These are phyloP conservation scores for Saturnispora zaruensis DNA, from an alignment of 805 yeast genomes.

Conservation along the genomic window DNA sequence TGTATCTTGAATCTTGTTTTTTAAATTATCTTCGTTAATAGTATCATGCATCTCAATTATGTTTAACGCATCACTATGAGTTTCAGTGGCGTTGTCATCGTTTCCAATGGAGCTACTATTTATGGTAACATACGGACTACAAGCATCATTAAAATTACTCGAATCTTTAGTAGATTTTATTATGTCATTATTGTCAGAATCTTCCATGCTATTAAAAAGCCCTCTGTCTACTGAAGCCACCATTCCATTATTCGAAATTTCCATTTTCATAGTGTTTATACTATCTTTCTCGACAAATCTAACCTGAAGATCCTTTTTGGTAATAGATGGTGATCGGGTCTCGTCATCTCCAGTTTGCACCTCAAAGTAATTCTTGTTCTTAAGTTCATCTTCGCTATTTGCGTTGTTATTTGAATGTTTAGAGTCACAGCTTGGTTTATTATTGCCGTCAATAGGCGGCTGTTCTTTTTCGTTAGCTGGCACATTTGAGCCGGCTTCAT, in stretches of 20 bases:
- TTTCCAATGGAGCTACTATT: too few relatives aligned
- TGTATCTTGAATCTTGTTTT: background rate
- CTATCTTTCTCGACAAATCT: background rate
- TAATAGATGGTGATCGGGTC: background rate
- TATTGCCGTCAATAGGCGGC: background rate
- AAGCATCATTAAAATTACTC: background rate
- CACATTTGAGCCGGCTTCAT: background rate
- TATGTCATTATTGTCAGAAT: too few relatives aligned
- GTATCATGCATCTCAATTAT: background rate
- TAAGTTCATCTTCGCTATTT: background rate
- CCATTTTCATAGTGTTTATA: background rate
- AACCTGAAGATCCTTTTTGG: too few relatives aligned
- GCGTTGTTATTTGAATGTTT: background rate
- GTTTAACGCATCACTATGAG: too few relatives aligned
- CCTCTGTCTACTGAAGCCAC: background rate
- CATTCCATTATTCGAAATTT: background rate
- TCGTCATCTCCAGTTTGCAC: background rate
- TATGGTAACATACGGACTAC: background rate
- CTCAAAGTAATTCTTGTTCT: background rate
- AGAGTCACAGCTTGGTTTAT: background rate
- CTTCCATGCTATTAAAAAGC: too few relatives aligned
- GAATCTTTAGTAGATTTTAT: background rate
- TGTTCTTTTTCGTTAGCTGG: background rate
- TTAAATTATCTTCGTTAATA: background rate
- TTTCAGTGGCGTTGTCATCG: too few relatives aligned